Percentiles rank a stretch among this genome's conserved stretches.
Evolutionary conservation across 176 grass and related monocot genomes (phyloP).

Genomic region (Eleusine coracana): DNA sequence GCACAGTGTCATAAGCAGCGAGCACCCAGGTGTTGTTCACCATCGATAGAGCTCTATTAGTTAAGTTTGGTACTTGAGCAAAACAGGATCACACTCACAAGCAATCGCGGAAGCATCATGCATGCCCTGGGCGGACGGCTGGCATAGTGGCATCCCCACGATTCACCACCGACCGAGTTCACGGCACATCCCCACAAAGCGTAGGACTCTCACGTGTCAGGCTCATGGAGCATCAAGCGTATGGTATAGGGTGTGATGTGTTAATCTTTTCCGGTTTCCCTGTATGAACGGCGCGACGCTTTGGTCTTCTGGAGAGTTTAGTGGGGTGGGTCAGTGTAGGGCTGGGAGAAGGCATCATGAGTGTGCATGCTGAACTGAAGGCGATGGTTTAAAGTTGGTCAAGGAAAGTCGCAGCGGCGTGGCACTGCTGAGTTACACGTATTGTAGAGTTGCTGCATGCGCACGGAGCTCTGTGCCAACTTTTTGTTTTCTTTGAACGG

Average conservation of each 20-base stretch:
- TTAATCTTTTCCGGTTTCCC: background rate
- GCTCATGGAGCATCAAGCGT: background rate
- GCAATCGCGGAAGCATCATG: background rate
- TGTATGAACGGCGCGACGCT: background rate
- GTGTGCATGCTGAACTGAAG: background rate
- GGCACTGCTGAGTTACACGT: constrained; percentile 31
- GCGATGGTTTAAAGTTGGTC: background rate
- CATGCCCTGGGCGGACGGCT: background rate
- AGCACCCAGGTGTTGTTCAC: background rate
- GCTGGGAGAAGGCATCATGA: background rate
- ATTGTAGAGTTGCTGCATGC: background rate
- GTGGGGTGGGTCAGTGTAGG: constrained; percentile 47
- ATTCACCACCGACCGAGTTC: background rate
- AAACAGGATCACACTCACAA: background rate
- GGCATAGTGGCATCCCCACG: background rate
- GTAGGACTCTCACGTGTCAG: background rate
- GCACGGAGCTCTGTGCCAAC: background rate
- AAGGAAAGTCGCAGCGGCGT: background rate
- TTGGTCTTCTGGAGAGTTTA: background rate
- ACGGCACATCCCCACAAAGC: background rate
- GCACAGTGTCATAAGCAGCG: background rate
- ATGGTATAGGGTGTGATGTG: background rate
- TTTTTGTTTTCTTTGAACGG: background rate
- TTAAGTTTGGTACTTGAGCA: constrained; percentile 1
- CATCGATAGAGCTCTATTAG: background rate